These are phyloP conservation scores for Coprinellus micaceus DNA, from an alignment of 768 basidiomycete species.

Conservation along the genomic window DNA sequence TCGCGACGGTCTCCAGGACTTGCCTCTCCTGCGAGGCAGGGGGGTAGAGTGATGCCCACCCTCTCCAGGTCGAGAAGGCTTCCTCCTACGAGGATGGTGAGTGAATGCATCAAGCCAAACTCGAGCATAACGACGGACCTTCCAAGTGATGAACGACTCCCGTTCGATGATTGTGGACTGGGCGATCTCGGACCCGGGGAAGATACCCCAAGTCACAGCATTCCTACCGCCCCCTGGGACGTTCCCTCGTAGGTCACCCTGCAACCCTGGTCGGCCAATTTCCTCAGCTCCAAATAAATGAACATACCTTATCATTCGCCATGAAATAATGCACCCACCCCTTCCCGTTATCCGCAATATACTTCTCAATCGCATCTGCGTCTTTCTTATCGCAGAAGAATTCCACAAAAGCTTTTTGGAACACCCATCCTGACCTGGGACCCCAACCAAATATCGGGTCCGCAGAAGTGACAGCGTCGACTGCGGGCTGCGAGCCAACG, in stretches of 20 bases:
- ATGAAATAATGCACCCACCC: conserved; percentile 86
- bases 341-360: conserved; percentile 47
- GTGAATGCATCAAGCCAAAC: background rate
- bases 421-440: conserved; percentile 88
- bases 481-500: conserved; percentile 92
- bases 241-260: conserved; percentile 83
- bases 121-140: conserved; percentile 47
- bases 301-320: conserved; percentile 64
- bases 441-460: conserved; percentile 91
- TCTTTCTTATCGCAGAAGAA: conserved; percentile 76
- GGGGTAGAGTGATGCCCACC: conserved; percentile 88
- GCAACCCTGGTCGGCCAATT: background rate
- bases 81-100: conserved; percentile 62
- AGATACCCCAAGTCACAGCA: conserved; percentile 98
- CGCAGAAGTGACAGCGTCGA: conserved; percentile 72
- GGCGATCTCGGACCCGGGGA: conserved; percentile 92
- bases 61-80: conserved; percentile 92
- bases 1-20: conserved; percentile 67
- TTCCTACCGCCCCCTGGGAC: conserved; percentile 77
- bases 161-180: conserved; percentile 96
- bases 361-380: conserved; percentile 56
- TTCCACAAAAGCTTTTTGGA: conserved; percentile 97
- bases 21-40: conserved; percentile 68
- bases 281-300: background rate
- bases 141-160: conserved; percentile 95